A percentile compares a stretch with the other conserved stretches of the same genome.
phyloP scores from a whole-genome alignment of 2,329 filamentous ascomycete species.

The Metarhizium robertsii region DNA sequence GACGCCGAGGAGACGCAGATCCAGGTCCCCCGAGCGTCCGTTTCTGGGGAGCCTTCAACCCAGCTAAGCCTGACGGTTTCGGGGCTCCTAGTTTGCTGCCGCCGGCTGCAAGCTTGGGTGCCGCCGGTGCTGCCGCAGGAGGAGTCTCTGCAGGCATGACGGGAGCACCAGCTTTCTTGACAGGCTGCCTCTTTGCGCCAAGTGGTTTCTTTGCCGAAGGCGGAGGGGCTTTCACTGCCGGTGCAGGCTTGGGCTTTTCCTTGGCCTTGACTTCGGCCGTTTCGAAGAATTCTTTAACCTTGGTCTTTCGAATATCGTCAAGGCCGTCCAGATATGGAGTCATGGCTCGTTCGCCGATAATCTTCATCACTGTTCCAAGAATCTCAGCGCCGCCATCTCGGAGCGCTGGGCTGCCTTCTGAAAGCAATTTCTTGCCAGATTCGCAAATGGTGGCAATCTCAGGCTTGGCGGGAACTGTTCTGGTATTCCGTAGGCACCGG shows the following conservation, averaged over 20 bases:
- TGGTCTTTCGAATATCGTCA: slow-evolving; percentile 90
- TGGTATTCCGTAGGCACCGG: slow-evolving; percentile 72
- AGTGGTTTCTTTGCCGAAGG: slow-evolving; percentile 37
- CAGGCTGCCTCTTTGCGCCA: slow-evolving; percentile 30
- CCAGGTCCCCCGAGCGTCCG: slow-evolving; percentile 39
- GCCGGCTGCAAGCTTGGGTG: slow-evolving; percentile 36
- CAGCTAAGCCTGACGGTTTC: slow-evolving; percentile 42
- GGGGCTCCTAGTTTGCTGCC: slow-evolving; percentile 46
- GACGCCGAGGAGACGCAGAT: slow-evolving; percentile 44
- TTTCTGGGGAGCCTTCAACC: slow-evolving; percentile 52
- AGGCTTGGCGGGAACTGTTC: slow-evolving; percentile 72
- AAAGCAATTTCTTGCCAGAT: slow-evolving; percentile 75
- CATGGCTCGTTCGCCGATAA: slow-evolving; percentile 95
- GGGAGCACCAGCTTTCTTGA: slow-evolving; percentile 37
- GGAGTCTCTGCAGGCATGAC: slow-evolving; percentile 36
- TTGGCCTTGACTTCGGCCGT: slow-evolving; percentile 40
- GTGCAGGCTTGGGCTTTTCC: slow-evolving; percentile 72
- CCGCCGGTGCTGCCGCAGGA: slow-evolving; percentile 49
- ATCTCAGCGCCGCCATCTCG: slow-evolving; percentile 87
- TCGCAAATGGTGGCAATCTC: slow-evolving; percentile 86
- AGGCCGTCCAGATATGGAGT: slow-evolving; percentile 82
- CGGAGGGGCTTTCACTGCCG: slow-evolving; percentile 43
- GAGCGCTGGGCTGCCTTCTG: slow-evolving; percentile 78
- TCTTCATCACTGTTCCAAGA: slow-evolving; percentile 94
- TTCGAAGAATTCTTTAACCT: slow-evolving; percentile 88